Conservation (phyloP, 2,329 filamentous ascomycete species). For the Malbranchea cinnamomea region DNA sequence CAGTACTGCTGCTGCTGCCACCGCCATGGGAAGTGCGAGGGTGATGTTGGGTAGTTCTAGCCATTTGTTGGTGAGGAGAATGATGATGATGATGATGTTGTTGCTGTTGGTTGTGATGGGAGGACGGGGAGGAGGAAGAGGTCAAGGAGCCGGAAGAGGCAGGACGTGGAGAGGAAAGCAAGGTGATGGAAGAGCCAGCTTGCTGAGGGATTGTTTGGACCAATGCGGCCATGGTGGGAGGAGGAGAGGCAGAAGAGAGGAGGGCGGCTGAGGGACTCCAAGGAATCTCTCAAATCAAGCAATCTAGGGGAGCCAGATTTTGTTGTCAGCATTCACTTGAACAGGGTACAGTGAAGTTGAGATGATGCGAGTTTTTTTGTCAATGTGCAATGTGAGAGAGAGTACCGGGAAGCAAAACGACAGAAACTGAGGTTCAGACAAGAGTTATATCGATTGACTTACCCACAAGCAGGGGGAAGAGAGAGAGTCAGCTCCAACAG, state of each 20-base stretch:
- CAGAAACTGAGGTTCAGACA: no score
- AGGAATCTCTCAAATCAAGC: conserved; percentile 9
- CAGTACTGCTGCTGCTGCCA: conserved; percentile 4
- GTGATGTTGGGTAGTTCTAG: conserved; percentile 23
- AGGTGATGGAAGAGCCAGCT: conserved; percentile 54
- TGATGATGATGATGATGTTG: conserved; percentile 29
- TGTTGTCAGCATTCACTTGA: no score
- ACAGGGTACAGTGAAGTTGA: no score
- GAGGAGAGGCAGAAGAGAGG: conserved; percentile 8
- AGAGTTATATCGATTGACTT: no score
- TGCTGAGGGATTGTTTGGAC: conserved; percentile 70
- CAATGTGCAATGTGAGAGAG: no score
- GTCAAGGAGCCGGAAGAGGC: no score
- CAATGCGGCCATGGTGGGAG: conserved; percentile 61
- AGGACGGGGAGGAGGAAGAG: conserved; percentile 39
- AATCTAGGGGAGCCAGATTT: conserved; percentile 10
- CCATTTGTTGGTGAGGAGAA: conserved; percentile 24
- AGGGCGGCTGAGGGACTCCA: conserved; percentile 6
- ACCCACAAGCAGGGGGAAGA: no score
- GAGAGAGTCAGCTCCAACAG: no score
- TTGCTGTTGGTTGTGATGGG: conserved; percentile 18
- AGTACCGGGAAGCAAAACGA: conserved; percentile 2
- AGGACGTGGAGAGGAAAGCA: conserved; percentile 62
- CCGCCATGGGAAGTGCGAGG: conserved; percentile 29
- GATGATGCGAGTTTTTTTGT: no score